A percentile compares a stretch with the other conserved stretches of the same genome.
phyloP scores from a whole-genome alignment of 768 basidiomycete species.

The Guyanaporus albipodus region DNA sequence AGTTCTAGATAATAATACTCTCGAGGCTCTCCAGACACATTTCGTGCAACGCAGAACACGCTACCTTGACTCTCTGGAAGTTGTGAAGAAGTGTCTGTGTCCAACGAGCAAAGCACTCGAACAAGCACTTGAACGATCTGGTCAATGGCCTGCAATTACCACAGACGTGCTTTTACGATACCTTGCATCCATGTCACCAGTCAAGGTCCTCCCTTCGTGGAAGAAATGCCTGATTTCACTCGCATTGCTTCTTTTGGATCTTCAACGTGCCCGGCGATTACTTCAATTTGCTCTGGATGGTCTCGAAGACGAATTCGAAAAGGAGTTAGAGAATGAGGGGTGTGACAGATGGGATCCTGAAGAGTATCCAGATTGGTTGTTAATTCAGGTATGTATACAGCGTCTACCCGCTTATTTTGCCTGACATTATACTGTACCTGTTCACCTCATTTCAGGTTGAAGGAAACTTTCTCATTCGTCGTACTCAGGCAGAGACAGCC shows the following conservation, averaged over 20 bases:
- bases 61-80: neutral
- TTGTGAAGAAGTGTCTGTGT: slow-evolving; percentile 8
- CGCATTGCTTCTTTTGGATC: slow-evolving; percentile 23
- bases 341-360: slow-evolving; percentile 10
- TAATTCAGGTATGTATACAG: slow-evolving; percentile 34
- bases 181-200: neutral
- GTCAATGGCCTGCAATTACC: slow-evolving; percentile 32
- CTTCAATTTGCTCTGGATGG: neutral
- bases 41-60: neutral
- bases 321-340: neutral
- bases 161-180: neutral
- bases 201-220: slow-evolving; percentile 23
- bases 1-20: no score
- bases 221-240: slow-evolving; percentile 22
- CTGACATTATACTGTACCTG: neutral
- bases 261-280: slow-evolving; percentile 10
- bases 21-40: neutral
- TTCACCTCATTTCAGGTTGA: slow-evolving; percentile 33
- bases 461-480: slow-evolving; percentile 40
- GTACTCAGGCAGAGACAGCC: slow-evolving; percentile 31
- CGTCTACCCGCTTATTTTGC: no score
- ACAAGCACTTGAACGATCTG: neutral
- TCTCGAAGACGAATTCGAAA: neutral
- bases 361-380: slow-evolving; percentile 36
- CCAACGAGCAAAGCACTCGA: slow-evolving; percentile 6